Evolutionary conservation across 768 basidiomycete genomes (phyloP).

Genomic region (Paxillus rubicundulus): DNA sequence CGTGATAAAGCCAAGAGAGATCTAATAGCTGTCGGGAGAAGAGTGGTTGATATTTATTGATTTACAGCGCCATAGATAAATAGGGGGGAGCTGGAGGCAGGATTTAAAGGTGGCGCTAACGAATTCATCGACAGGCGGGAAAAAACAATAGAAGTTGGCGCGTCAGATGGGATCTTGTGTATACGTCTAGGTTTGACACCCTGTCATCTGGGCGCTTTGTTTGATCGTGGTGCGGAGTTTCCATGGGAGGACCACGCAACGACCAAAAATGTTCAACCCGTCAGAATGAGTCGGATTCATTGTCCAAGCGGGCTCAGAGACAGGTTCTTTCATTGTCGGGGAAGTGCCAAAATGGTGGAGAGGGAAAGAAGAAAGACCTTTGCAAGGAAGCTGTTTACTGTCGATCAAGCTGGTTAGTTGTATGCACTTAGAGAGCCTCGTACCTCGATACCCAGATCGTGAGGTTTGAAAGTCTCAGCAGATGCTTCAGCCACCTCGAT

Average conservation of each 20-base stretch:
- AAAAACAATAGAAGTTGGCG: neutral
- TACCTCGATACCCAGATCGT: no score
- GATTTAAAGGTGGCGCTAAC: no score
- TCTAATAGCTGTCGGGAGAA: no score
- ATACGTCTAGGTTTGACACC: neutral
- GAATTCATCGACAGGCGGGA: neutral
- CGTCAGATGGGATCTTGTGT: neutral
- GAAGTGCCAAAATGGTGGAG: neutral
- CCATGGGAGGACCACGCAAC: neutral
- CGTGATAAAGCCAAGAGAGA: no score
- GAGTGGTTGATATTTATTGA: no score
- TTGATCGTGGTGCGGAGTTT: neutral
- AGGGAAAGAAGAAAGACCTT: neutral
- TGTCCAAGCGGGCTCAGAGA: neutral
- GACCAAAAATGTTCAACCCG: neutral
- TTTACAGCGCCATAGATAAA: no score
- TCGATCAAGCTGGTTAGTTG: no score
- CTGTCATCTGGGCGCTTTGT: neutral
- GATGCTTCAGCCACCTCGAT: no score
- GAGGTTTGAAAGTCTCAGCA: no score
- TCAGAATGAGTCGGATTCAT: neutral
- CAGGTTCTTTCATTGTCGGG: neutral
- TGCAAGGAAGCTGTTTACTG: no score
- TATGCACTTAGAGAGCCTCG: no score
- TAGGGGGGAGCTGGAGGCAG: no score